phyloP scores from a whole-genome alignment of 1,139 yeast genomes.

The Pichia sp. region DNA sequence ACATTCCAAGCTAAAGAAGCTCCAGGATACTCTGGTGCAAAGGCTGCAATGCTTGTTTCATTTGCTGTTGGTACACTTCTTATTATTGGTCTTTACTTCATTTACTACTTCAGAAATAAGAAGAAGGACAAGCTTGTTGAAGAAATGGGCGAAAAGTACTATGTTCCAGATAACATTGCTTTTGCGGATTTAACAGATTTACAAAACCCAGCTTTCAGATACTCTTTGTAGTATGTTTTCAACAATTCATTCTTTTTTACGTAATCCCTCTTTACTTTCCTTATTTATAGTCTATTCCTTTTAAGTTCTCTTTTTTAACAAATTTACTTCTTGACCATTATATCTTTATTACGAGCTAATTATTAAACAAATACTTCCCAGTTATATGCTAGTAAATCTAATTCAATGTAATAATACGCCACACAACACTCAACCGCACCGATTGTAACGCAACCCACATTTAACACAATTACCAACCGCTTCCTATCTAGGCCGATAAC shows the following conservation, averaged over 20 bases:
- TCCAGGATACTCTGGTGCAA: conserved; percentile 44
- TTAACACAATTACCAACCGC: no score
- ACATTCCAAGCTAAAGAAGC: conserved; percentile 42
- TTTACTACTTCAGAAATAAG: conserved; percentile 26
- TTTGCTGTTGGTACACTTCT: conserved; percentile 21
- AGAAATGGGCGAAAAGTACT: conserved; percentile 5
- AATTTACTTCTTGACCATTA: no score
- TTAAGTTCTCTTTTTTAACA: no score
- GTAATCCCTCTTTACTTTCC: neutral
- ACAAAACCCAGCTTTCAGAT: conserved; percentile 46
- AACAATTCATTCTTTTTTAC: neutral
- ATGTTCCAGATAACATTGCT: conserved; percentile 38
- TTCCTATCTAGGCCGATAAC: no score
- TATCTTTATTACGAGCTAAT: no score
- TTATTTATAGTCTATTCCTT: neutral
- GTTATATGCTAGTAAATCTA: no score
- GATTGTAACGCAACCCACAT: no score
- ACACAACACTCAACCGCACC: no score
- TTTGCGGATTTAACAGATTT: conserved; percentile 50
- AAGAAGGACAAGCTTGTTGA: conserved; percentile 21
- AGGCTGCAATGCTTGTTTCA: conserved; percentile 31
- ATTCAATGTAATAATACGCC: no score
- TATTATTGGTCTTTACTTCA: conserved; percentile 17
- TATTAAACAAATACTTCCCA: no score
- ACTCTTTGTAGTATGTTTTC: conserved; percentile 19